Base-by-base conservation (phyloP, 805 yeast species). In the baker's yeast (Saccharomyces cerevisiae) region DNA sequence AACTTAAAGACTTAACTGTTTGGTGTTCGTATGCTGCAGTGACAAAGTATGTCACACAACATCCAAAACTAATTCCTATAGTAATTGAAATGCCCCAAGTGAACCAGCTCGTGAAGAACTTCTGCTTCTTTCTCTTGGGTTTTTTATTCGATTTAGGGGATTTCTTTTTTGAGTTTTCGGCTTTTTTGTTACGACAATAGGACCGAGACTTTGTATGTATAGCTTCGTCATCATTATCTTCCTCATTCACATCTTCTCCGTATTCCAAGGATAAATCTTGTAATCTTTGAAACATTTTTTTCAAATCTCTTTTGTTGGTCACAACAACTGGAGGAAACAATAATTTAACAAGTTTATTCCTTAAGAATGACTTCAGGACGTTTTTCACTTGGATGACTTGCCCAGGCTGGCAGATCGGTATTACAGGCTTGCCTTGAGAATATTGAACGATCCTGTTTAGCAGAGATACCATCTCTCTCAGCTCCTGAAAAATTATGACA, bases 31-130 rank as follows among this genome's bases (percentile, higher is more conserved):
- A 48, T 31, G 52, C 30, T 30, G 50, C 17, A 41, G 41, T 24
- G 48, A 49, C 28, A 43, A 60, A 55, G 50, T 59, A 61, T 11
- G 69, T 61, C 26, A 67, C 50, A 53, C 62, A 67, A 50, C 62
- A 67, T 2, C 70, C 70, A 9, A 66, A 57, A 4, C 71, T 70
- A 14, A 67, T 63, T 13, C 71, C 70, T 1, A 66, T 57, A 1
- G 69, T 60, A 8, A 67, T 48, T 6, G 71, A 67, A 5, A 67
- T 52, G 3, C 68, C 65, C 67, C 67, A 65, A 11, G 61, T 31
- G 22, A 57, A 52, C 61, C 66, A 59, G 49, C 60, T 51, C 36
- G 28, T 32, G 27, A 3, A 51, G 4, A 9, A 51, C 3, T 17
- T 28, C 27, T 48, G 52, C 24, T 48, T 31, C 43, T 51, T 41